These are phyloP conservation scores for Royoungia palumana DNA, from an alignment of 768 basidiomycete species.

Conservation along the genomic window DNA sequence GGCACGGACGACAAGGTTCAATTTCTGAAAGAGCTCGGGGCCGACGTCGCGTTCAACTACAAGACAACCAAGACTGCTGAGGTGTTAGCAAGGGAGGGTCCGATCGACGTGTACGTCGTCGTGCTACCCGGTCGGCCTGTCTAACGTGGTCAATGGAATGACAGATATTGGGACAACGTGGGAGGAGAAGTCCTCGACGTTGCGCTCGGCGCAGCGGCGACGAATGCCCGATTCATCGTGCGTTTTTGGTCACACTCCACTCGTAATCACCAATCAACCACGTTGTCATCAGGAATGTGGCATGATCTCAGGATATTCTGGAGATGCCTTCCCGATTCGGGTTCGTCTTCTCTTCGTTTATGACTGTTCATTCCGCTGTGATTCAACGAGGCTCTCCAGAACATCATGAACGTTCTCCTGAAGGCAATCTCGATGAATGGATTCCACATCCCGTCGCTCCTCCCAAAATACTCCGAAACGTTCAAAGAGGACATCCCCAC, in stretches of 20 bases:
- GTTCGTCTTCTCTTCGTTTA: neutral
- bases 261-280: neutral
- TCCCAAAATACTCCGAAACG: slow-evolving; percentile 35
- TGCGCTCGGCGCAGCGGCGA: slow-evolving; percentile 45
- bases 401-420: slow-evolving; percentile 18
- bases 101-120: slow-evolving; percentile 45
- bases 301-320: slow-evolving; percentile 8
- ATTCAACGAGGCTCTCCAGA: neutral
- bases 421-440: slow-evolving; percentile 45
- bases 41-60: slow-evolving; percentile 72
- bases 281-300: slow-evolving; percentile 31
- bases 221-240: slow-evolving; percentile 47
- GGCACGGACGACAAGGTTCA: slow-evolving; percentile 73
- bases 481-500: slow-evolving; percentile 43
- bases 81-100: slow-evolving; percentile 54
- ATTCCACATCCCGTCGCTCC: slow-evolving; percentile 35
- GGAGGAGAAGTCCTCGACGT: slow-evolving; percentile 58
- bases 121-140: neutral
- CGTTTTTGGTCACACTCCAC: neutral
- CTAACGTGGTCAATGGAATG: neutral
- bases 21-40: slow-evolving; percentile 57
- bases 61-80: slow-evolving; percentile 54
- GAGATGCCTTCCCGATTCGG: neutral
- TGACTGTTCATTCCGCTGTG: neutral
- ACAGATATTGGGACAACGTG: slow-evolving; percentile 44